Conservation (phyloP, 495 filamentous ascomycete species). For the Penicillium roqueforti region DNA sequence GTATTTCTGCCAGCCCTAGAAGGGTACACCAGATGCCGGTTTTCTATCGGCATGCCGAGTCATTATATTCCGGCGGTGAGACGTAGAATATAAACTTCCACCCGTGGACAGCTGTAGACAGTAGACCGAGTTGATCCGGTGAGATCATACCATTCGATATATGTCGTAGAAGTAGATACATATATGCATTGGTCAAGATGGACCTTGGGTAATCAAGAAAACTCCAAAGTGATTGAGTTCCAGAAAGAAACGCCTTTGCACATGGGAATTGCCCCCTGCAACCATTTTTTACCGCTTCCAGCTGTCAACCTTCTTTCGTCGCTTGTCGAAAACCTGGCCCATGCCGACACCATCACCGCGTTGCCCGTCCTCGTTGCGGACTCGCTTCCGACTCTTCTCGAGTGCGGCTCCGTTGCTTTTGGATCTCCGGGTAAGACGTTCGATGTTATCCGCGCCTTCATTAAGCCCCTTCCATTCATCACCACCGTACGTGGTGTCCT, state of each 20-base stretch:
- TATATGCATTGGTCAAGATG: constrained; percentile 5
- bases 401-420: constrained; percentile 53
- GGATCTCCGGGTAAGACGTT: constrained; percentile 59
- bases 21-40: neutral
- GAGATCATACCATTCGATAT: neutral
- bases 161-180: constrained; percentile 3
- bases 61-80: neutral
- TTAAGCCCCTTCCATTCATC: constrained; percentile 80
- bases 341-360: constrained; percentile 54
- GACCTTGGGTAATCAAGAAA: constrained; percentile 8
- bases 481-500: constrained; percentile 63
- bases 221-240: constrained; percentile 1
- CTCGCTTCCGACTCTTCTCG: constrained; percentile 78
- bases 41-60: neutral
- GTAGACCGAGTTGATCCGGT: neutral
- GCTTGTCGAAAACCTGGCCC: constrained; percentile 70
- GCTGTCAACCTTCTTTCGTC: constrained; percentile 62
- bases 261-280: neutral
- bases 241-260: constrained; percentile 9
- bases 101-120: too few relatives aligned
- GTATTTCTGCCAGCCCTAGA: neutral
- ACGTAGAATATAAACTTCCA: neutral
- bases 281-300: constrained; percentile 42
- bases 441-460: constrained; percentile 73
- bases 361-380: constrained; percentile 53